phyloP scores from a whole-genome alignment of 495 filamentous ascomycete species.

The Staphylotrichum tortipilum region DNA sequence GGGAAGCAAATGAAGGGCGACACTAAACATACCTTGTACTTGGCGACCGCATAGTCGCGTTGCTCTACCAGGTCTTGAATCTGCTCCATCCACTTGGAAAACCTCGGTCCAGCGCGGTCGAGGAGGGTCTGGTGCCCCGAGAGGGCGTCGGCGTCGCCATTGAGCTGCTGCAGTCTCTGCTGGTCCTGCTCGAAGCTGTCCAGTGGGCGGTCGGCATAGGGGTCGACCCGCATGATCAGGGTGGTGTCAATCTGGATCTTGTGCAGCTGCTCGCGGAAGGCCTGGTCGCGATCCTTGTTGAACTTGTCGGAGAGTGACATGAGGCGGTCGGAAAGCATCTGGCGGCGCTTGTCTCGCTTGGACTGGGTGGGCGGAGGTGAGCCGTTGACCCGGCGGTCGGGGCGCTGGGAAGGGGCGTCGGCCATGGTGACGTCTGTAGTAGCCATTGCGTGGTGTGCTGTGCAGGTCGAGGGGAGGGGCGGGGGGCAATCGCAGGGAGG shows the following conservation, averaged over 20 bases:
- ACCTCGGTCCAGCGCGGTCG: slow-evolving; percentile 67
- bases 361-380: slow-evolving; percentile 38
- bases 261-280: slow-evolving; percentile 83
- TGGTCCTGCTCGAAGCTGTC: slow-evolving; percentile 62
- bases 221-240: slow-evolving; percentile 73
- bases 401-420: slow-evolving; percentile 15
- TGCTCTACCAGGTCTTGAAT: slow-evolving; percentile 79
- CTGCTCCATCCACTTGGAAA: slow-evolving; percentile 70
- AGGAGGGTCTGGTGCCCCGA: slow-evolving; percentile 38
- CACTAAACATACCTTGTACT: slow-evolving; percentile 58
- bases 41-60: slow-evolving; percentile 67
- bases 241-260: slow-evolving; percentile 83
- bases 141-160: slow-evolving; percentile 44
- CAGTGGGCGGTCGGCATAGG: slow-evolving; percentile 62
- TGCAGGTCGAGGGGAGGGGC: neutral
- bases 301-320: slow-evolving; percentile 64
- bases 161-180: slow-evolving; percentile 51
- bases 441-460: slow-evolving; percentile 21
- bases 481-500: neutral
- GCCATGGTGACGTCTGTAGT: slow-evolving; percentile 22
- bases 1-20: neutral
- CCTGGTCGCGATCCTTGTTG: slow-evolving; percentile 66
- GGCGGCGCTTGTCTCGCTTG: slow-evolving; percentile 85
- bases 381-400: slow-evolving; percentile 22
- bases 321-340: slow-evolving; percentile 66